A percentile compares a stretch with the other conserved stretches of the same genome.
Conservation (phyloP, 768 basidiomycete genomes). For the Amanita rimosa region DNA sequence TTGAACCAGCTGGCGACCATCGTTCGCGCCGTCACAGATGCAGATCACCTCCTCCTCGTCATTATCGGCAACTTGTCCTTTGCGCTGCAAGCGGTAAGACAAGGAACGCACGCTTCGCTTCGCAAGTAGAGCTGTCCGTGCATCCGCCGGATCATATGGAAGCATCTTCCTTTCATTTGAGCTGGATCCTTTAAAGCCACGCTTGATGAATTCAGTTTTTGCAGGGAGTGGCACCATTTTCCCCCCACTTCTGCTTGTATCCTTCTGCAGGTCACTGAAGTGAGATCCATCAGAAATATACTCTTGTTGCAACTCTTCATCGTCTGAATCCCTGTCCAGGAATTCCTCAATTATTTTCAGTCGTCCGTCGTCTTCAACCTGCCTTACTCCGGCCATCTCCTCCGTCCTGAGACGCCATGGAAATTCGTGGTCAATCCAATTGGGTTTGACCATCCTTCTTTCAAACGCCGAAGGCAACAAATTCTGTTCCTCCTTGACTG, state of each 20-base stretch:
- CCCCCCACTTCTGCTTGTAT: constrained; percentile 34
- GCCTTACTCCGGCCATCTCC: constrained; percentile 38
- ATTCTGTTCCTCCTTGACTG: constrained; percentile 22
- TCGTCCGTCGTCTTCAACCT: constrained; percentile 47
- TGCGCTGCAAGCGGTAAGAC: constrained; percentile 38
- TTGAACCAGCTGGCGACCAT: constrained; percentile 70
- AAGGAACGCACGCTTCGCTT: constrained; percentile 59
- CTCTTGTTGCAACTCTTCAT: constrained; percentile 16
- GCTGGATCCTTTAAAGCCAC: constrained; percentile 21
- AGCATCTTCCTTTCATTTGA: constrained; percentile 23
- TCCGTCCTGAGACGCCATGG: constrained; percentile 64
- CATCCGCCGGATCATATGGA: constrained; percentile 66
- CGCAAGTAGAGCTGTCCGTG: constrained; percentile 59
- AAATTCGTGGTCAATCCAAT: constrained; percentile 73
- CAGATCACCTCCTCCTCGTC: constrained; percentile 44
- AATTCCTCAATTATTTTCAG: constrained; percentile 60
- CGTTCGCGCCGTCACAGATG: constrained; percentile 54
- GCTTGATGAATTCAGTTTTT: constrained; percentile 9
- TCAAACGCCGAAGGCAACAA: constrained; percentile 9
- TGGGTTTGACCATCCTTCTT: constrained; percentile 36
- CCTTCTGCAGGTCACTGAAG: constrained; percentile 6
- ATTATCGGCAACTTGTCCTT: constrained; percentile 16
- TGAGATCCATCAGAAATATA: constrained; percentile 11
- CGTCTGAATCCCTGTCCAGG: constrained; percentile 63
- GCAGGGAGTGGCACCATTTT: constrained; percentile 46